Base-by-base conservation (phyloP, 2,329 filamentous ascomycete species). In the Sporothrix mexicana region DNA sequence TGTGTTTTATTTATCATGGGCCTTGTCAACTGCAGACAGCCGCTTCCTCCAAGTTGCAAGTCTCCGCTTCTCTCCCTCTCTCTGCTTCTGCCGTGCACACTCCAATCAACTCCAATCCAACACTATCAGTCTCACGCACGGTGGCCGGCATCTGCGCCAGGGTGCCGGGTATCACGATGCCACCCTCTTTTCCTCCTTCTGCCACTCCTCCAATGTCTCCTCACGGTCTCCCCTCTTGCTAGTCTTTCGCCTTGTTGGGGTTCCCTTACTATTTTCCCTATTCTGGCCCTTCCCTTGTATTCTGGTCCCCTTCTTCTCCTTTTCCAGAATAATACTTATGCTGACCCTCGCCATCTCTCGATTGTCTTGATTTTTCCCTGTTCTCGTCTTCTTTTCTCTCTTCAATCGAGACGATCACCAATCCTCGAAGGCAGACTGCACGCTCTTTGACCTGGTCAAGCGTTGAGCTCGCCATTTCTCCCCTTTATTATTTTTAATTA, bases 81-180 rank as follows among this genome's bases (percentile, higher is more conserved):
- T 20, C 17, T 13, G 6, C 61, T 5, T 23, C 41, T 25, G 13
- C 25, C 30, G 30, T 36, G 30, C 30, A 36, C 30, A 12, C 2
- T 9, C 7, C n/a, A 23, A 9, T 41, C 36, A 43, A 43, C 20
- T 43, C 47, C 20, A 25, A 55, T 25, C 51, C 62, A 47, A 13
- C 43, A 49, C 45, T 55, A 43, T 55, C 67, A 43, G 64, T 57
- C 49, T 69, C 67, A 69, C 49, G 30, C 49, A 17, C 49, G 10
- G 13, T 36, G 43, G 66, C 25, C 66, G 25, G 47, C 66, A 53
- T 41, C 66, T 53, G 25, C 17, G 30, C 66, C 47, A 47, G 23
- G 66, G 47, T 51, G 15, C 25, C 47, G 45, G 66, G 45, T 55
- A 68, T 68, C 66, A 55, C 66, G 66, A 68, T 68, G 47, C 47